These are phyloP conservation scores for Crithidia mellificae DNA, from an alignment of 208 protist genomes.

Conservation along the genomic window DNA sequence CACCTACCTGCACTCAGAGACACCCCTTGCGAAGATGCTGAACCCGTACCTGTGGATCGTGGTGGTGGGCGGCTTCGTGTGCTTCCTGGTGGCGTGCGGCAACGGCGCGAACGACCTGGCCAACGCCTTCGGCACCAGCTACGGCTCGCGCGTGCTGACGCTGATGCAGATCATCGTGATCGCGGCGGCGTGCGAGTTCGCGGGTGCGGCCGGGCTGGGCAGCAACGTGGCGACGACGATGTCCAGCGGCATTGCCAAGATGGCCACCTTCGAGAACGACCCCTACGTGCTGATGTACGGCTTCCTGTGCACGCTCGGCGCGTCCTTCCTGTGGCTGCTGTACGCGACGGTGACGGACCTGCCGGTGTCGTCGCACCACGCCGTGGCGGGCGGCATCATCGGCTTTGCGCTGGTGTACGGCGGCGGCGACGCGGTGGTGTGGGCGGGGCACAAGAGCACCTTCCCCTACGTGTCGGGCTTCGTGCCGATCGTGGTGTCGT, in stretches of 20 bases:
- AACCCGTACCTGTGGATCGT: constrained; percentile 82
- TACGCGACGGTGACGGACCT: constrained; percentile 66
- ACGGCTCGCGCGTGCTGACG: constrained; percentile 81
- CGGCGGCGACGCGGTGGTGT: constrained; percentile 52
- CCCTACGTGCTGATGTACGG: constrained; percentile 87
- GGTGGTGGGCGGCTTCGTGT: constrained; percentile 69
- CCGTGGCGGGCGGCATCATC: constrained; percentile 78
- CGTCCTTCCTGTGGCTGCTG: constrained; percentile 71
- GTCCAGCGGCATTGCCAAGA: constrained; percentile 72
- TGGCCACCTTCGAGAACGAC: constrained; percentile 45
- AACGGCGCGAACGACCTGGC: constrained; percentile 92
- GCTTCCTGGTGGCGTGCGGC: constrained; percentile 76
- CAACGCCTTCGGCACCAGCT: constrained; percentile 91
- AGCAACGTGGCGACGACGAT: constrained; percentile 79
- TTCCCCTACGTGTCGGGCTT: constrained; percentile 80
- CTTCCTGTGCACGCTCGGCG: constrained; percentile 70
- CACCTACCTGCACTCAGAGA: too few relatives aligned
- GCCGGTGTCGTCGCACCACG: constrained; percentile 81
- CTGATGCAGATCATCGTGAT: constrained; percentile 79
- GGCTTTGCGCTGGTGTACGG: constrained; percentile 84
- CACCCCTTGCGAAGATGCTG: too few relatives aligned
- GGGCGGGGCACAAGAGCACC: constrained; percentile 50
- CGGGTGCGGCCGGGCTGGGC: constrained; percentile 69
- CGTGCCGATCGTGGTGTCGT: constrained; percentile 73
- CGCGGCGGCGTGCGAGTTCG: constrained; percentile 83